Evolutionary conservation across 768 basidiomycete genomes (phyloP).

Genomic region (Russula virescens): DNA sequence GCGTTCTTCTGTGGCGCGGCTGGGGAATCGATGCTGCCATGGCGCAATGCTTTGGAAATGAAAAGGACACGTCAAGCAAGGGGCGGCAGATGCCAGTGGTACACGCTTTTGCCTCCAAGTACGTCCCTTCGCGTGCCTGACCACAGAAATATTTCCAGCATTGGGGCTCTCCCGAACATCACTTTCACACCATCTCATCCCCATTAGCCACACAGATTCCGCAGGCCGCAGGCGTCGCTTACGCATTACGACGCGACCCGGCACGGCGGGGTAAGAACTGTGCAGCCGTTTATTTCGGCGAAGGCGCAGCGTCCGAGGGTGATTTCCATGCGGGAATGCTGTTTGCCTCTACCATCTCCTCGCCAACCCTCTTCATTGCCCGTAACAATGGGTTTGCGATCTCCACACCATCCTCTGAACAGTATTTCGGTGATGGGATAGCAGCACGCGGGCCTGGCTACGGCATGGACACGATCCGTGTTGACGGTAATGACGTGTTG

Average conservation of each 20-base stretch:
- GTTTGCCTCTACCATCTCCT: constrained; percentile 69
- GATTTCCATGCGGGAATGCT: constrained; percentile 93
- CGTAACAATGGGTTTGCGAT: constrained; percentile 93
- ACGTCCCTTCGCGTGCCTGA: constrained; percentile 4
- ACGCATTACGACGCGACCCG: constrained; percentile 78
- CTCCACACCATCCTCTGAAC: constrained; percentile 84
- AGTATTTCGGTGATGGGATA: constrained; percentile 90
- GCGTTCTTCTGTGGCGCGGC: constrained; percentile 84
- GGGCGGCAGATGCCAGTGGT: constrained; percentile 94
- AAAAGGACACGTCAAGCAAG: constrained; percentile 72
- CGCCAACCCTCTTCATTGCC: constrained; percentile 67
- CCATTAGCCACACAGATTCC: constrained; percentile 93
- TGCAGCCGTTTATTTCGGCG: constrained; percentile 88
- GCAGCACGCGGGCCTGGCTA: constrained; percentile 89
- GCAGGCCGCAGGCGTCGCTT: constrained; percentile 90
- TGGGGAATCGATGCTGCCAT: constrained; percentile 76
- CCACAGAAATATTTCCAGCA: constrained; percentile 43
- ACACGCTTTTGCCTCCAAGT: constrained; percentile 26
- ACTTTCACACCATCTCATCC: constrained; percentile 93
- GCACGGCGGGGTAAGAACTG: constrained; percentile 61
- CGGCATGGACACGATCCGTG: constrained; percentile 85
- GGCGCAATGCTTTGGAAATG: constrained; percentile 88
- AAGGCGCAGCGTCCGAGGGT: constrained; percentile 91
- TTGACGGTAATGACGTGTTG: constrained; percentile 90
- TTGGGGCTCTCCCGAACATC: constrained; percentile 75